Percentiles rank a stretch among this genome's conserved stretches.
phyloP scores from a whole-genome alignment of 495 filamentous ascomycete genomes.

The Lasiosphaeria ovina region DNA sequence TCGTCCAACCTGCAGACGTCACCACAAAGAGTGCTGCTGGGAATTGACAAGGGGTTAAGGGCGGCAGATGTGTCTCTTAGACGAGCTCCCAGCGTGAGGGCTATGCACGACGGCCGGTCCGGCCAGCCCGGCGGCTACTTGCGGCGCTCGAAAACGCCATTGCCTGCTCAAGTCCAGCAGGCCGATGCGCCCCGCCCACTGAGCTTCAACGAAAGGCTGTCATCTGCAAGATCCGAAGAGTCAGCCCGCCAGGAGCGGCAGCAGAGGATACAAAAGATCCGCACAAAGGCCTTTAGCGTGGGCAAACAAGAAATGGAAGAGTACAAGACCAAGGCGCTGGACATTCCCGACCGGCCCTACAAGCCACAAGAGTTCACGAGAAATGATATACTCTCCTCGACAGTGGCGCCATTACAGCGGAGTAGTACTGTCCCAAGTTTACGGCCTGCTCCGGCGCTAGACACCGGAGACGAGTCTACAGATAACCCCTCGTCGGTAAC shows the following conservation, averaged over 20 bases:
- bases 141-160: conserved; percentile 41
- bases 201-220: conserved; percentile 85
- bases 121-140: conserved; percentile 38
- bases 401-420: conserved; percentile 37
- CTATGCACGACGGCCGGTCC: conserved; percentile 25
- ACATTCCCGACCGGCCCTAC: conserved; percentile 49
- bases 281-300: conserved; percentile 73
- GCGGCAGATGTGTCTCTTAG: conserved; percentile 84
- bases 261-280: conserved; percentile 50
- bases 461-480: conserved; percentile 1
- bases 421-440: conserved; percentile 54
- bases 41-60: conserved; percentile 84
- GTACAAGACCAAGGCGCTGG: conserved; percentile 59
- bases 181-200: conserved; percentile 48
- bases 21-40: conserved; percentile 74
- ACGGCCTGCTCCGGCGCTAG: conserved; percentile 24
- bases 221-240: conserved; percentile 61
- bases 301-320: conserved; percentile 62
- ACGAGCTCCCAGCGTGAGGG: conserved; percentile 57
- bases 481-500: neutral
- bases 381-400: conserved; percentile 60
- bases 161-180: conserved; percentile 6
- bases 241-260: conserved; percentile 53
- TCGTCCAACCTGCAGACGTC: conserved; percentile 58
- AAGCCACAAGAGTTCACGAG: conserved; percentile 54